Evolutionary conservation across 2,329 filamentous ascomycete species (phyloP).

Genomic region (Hypoxylon sp.): DNA sequence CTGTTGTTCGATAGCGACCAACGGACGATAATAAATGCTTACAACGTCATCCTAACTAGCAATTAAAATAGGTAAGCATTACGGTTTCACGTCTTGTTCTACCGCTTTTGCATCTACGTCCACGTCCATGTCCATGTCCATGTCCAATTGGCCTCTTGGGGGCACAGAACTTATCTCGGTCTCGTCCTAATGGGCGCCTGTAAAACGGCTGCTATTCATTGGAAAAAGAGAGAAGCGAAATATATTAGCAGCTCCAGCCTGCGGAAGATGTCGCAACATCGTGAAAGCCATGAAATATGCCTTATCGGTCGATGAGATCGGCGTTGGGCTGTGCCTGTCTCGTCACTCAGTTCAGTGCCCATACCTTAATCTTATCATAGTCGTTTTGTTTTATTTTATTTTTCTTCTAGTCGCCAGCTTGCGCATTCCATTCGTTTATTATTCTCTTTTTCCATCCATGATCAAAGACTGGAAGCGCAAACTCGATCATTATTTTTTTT

Average conservation of each 20-base stretch:
- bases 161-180: background rate
- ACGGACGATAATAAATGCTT: constrained; percentile 27
- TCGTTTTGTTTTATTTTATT: constrained; percentile 9
- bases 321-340: constrained; percentile 25
- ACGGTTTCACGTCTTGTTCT: constrained; percentile 27
- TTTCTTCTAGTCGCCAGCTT: background rate
- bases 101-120: constrained; percentile 1
- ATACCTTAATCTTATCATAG: constrained; percentile 8
- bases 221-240: background rate
- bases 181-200: constrained; percentile 2
- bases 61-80: constrained; percentile 43
- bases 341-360: constrained; percentile 17
- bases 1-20: constrained; percentile 32
- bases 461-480: background rate
- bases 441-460: background rate
- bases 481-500: background rate
- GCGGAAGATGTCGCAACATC: constrained; percentile 26
- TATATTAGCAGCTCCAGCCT: constrained; percentile 20
- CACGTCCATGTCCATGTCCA: background rate
- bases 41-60: constrained; percentile 30
- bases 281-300: constrained; percentile 35
- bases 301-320: constrained; percentile 27
- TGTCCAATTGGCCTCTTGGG: background rate
- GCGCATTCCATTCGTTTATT: constrained; percentile 16
- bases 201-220: constrained; percentile 7